A percentile compares a stretch with the other conserved stretches of the same genome.
Evolutionary conservation across 352 stramenopile species (phyloP).

Genomic region (Pythium brassicae): DNA sequence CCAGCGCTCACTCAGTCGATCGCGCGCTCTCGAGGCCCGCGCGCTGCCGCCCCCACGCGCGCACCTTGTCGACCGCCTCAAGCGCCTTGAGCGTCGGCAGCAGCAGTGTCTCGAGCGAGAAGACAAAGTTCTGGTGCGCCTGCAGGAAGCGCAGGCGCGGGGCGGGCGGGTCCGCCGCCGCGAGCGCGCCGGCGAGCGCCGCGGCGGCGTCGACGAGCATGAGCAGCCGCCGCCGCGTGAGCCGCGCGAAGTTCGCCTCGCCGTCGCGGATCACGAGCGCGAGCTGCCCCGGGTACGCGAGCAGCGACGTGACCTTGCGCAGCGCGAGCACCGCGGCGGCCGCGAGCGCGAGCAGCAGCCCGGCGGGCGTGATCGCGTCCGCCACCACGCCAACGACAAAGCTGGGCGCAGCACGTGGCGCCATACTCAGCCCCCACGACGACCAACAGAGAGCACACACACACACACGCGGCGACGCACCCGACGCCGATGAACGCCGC

Average conservation of each 20-base stretch:
- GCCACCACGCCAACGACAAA: conserved; percentile 48
- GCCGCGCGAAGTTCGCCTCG: conserved; percentile 67
- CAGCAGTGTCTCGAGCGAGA: conserved; percentile 63
- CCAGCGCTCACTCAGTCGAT: too few species aligned
- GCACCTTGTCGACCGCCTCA: conserved; percentile 45
- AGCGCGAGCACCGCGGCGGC: conserved; percentile 25
- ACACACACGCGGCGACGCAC: too few species aligned
- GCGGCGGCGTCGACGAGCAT: conserved; percentile 60
- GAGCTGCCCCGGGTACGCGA: conserved; percentile 74
- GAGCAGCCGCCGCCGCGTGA: conserved; percentile 64
- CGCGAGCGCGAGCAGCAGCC: conserved; percentile 45
- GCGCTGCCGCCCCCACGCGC: too few species aligned
- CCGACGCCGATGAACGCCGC: conserved; percentile 52
- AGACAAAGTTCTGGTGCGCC: conserved; percentile 61
- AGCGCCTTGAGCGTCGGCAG: conserved; percentile 50
- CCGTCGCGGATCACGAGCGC: conserved; percentile 75
- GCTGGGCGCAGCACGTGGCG: conserved; percentile 10
- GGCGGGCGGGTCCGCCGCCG: conserved; percentile 16
- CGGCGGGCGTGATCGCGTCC: conserved; percentile 43
- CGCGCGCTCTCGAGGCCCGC: too few species aligned
- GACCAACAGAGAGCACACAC: neutral
- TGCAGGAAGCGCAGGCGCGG: conserved; percentile 52
- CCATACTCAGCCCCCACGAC: neutral
- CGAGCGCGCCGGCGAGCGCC: conserved; percentile 42
- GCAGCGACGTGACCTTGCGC: conserved; percentile 46